A percentile compares a stretch with the other conserved stretches of the same genome.
phyloP scores from a whole-genome alignment of 2,329 filamentous ascomycete species.

The Cytospora piceae region DNA sequence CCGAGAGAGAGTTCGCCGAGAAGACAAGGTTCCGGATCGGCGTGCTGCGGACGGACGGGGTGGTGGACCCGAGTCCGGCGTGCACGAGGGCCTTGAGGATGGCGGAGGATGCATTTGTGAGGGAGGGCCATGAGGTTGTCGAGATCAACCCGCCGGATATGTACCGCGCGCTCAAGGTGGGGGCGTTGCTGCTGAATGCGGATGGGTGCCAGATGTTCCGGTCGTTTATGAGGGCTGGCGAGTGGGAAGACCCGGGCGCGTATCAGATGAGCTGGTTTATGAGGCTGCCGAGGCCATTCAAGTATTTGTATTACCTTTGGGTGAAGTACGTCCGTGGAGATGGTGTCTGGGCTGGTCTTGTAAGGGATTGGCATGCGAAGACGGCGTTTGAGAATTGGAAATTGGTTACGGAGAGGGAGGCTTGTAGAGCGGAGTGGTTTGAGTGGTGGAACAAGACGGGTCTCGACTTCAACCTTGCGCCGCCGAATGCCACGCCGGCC shows the following conservation, averaged over 20 bases:
- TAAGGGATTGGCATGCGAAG: conserved; percentile 75
- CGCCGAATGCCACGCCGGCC: conserved; percentile 89
- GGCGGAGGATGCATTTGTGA: conserved; percentile 68
- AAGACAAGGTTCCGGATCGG: conserved; percentile 73
- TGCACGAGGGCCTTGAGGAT: conserved; percentile 76
- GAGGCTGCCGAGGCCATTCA: conserved; percentile 71
- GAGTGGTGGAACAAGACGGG: conserved; percentile 78
- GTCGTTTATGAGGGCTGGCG: conserved; percentile 74
- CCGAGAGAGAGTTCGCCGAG: conserved; percentile 61
- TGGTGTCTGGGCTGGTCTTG: conserved; percentile 74
- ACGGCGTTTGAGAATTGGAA: conserved; percentile 81
- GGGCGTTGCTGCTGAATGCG: conserved; percentile 78
- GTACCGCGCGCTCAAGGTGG: conserved; percentile 76
- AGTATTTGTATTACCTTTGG: conserved; percentile 87
- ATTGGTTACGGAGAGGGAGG: conserved; percentile 75
- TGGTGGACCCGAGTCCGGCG: conserved; percentile 85
- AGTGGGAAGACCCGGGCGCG: conserved; percentile 79
- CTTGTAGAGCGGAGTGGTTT: conserved; percentile 77
- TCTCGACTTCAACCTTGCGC: conserved; percentile 78
- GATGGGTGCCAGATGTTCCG: conserved; percentile 83
- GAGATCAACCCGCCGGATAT: conserved; percentile 67
- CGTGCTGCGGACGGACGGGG: conserved; percentile 76
- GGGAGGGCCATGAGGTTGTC: conserved; percentile 75
- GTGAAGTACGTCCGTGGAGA: conserved; percentile 83
- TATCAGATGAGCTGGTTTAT: conserved; percentile 76